Percentiles rank a stretch among this genome's conserved stretches.
Evolutionary conservation across 2,329 filamentous ascomycete genomes (phyloP).

Genomic region (Botrytis deweyae): DNA sequence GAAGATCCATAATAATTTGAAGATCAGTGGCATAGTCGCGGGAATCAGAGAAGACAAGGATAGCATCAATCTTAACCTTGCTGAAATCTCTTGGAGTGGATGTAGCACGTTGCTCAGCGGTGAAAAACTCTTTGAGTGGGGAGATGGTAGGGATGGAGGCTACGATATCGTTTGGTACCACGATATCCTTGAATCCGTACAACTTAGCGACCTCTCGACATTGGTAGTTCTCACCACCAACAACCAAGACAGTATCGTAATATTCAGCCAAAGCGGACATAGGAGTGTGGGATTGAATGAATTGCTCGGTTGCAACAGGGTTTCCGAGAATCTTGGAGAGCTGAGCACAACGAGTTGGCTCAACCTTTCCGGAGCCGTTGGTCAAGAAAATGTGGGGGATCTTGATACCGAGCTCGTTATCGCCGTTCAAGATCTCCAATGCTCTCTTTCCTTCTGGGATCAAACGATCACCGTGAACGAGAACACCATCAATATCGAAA

Average conservation of each 20-base stretch:
- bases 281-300: slow-evolving; percentile 75
- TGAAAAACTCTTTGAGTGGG: slow-evolving; percentile 64
- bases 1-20: slow-evolving; percentile 73
- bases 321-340: slow-evolving; percentile 64
- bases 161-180: slow-evolving; percentile 72
- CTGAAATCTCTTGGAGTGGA: slow-evolving; percentile 62
- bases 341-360: slow-evolving; percentile 63
- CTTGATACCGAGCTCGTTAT: slow-evolving; percentile 61
- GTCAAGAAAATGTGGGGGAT: slow-evolving; percentile 74
- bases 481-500: slow-evolving; percentile 75
- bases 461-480: slow-evolving; percentile 69
- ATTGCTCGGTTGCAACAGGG: slow-evolving; percentile 68
- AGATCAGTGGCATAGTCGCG: slow-evolving; percentile 74
- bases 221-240: slow-evolving; percentile 73
- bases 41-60: slow-evolving; percentile 73
- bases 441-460: slow-evolving; percentile 66
- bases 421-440: slow-evolving; percentile 70
- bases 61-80: slow-evolving; percentile 70
- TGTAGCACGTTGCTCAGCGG: slow-evolving; percentile 63
- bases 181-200: slow-evolving; percentile 72
- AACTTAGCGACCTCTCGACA: slow-evolving; percentile 71
- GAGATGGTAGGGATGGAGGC: slow-evolving; percentile 68
- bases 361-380: slow-evolving; percentile 72
- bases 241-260: slow-evolving; percentile 71
- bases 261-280: slow-evolving; percentile 69